Evolutionary conservation across 1,284 basidiomycete species (phyloP), one percentile per base, ranked within the genome.

Genomic region (Boletellus deceptivus): DNA sequence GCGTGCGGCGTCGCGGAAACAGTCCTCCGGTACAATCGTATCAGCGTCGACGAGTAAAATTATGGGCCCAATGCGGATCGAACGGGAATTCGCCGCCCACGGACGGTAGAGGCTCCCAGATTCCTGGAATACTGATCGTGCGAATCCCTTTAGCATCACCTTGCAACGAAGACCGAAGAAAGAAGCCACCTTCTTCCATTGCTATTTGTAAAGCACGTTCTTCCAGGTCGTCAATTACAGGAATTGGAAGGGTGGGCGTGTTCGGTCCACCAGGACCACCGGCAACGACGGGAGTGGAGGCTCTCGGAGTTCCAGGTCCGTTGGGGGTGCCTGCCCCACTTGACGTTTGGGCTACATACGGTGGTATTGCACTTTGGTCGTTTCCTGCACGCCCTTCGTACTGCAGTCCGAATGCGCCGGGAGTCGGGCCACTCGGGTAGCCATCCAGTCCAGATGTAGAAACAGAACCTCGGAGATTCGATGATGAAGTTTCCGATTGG

Each of bases 11-110:
- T 93, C 91, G 48, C 88, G 77, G 63, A 93, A 82, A 64, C 89
- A 93, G 65, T 93, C 91, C 68, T 81, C 85, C 3, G 90, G 91
- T 0, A 93, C 89, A 51, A 91, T 71, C n/a, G 91, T 93, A 69
- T 92, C 90, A 4, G 87, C 85, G 61, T 92, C 89, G 57, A 90
- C 78, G 58, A 90, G 79, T 54, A 87, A 69, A 57, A 90, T 79
- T 55, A 88, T 67, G 43, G 86, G 77, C 18, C 86, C 86, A 25
- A 86, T 65, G 18, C 83, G 75, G 20, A 84, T 61, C 3, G 79
- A 75, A 39, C 77, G 75, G 16, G 76, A 79, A 57, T 86, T 84
- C 50, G 72, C 71, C 9, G 83, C 86, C 85, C 84, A 87, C 0
- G 86, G 83, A 52, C 74, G 76, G 71, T 76, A 84, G 38, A 68